Percentiles rank a stretch among this genome's conserved stretches.
Evolutionary conservation across 495 filamentous ascomycete species (phyloP).

Genomic region (Cercophora newfieldiana): DNA sequence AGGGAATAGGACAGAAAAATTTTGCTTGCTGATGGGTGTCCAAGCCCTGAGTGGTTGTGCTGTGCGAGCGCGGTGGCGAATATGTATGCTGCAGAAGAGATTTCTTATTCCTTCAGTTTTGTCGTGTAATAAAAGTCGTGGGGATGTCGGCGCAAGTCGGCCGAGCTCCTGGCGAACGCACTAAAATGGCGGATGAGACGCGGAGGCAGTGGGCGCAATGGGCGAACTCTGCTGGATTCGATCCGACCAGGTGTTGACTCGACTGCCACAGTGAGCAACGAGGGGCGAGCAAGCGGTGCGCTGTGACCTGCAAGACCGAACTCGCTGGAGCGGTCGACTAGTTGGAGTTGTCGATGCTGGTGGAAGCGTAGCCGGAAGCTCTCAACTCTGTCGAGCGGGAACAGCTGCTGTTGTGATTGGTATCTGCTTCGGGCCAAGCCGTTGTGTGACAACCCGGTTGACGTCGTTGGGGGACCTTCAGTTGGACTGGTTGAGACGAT

Average conservation of each 20-base stretch:
- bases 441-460: slow-evolving; percentile 21
- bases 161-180: slow-evolving; percentile 1
- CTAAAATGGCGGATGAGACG: slow-evolving; percentile 6
- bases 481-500: slow-evolving; percentile 9
- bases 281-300: background rate
- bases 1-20: slow-evolving; percentile 7
- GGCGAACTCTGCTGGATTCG: background rate
- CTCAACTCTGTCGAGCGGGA: slow-evolving; percentile 7
- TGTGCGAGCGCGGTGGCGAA: slow-evolving; percentile 35
- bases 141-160: background rate
- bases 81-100: slow-evolving; percentile 34
- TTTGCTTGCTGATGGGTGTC: slow-evolving; percentile 12
- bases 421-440: slow-evolving; percentile 12
- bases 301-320: background rate
- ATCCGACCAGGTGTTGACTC: slow-evolving; percentile 11
- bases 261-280: slow-evolving; percentile 10
- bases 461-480: slow-evolving; percentile 8
- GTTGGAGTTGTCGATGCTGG: background rate
- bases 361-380: background rate
- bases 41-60: slow-evolving; percentile 9
- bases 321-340: background rate
- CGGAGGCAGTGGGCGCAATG: slow-evolving; percentile 2
- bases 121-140: background rate
- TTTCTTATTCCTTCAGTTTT: slow-evolving; percentile 23
- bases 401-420: slow-evolving; percentile 15